phyloP scores from a whole-genome alignment of 2,329 filamentous ascomycete species.

The Xylariomycetidae sp. region DNA sequence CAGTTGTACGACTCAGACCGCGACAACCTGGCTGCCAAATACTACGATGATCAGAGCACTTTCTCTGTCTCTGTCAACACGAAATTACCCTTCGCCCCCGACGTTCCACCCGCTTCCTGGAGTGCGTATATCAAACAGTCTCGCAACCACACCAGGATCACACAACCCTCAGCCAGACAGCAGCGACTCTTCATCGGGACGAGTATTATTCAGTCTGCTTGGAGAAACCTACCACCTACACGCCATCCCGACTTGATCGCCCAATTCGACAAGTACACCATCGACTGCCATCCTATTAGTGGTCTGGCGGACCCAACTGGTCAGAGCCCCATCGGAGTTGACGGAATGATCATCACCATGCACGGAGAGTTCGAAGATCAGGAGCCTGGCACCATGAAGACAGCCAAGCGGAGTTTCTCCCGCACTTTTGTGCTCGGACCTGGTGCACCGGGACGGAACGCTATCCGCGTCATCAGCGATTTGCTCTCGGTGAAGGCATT shows the following conservation, averaged over 20 bases:
- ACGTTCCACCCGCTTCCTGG: slow-evolving; percentile 50
- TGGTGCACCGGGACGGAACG: slow-evolving; percentile 56
- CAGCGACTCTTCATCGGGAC: slow-evolving; percentile 61
- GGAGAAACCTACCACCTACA: slow-evolving; percentile 65
- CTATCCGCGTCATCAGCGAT: slow-evolving; percentile 72
- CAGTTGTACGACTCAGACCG: slow-evolving; percentile 68
- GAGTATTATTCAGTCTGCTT: slow-evolving; percentile 59
- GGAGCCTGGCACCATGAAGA: slow-evolving; percentile 47
- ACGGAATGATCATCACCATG: slow-evolving; percentile 71
- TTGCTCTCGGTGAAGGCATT: slow-evolving; percentile 68
- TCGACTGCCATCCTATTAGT: slow-evolving; percentile 72
- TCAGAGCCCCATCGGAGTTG: slow-evolving; percentile 59
- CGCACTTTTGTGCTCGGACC: slow-evolving; percentile 75
- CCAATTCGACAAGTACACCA: slow-evolving; percentile 67
- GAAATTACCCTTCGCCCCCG: slow-evolving; percentile 42
- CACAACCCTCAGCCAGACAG: slow-evolving; percentile 50
- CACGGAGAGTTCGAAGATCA: slow-evolving; percentile 81
- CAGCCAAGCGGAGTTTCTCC: slow-evolving; percentile 71
- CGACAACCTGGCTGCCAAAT: slow-evolving; percentile 51
- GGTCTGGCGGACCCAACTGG: slow-evolving; percentile 65
- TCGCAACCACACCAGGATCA: slow-evolving; percentile 70
- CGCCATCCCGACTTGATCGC: slow-evolving; percentile 65
- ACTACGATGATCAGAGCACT: slow-evolving; percentile 70
- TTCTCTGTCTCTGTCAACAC: slow-evolving; percentile 74
- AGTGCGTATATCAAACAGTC: slow-evolving; percentile 70